Evolutionary conservation across 1,139 yeast species (phyloP), one percentile per base, ranked within the genome.

Genomic region (Hansenula anomala): DNA sequence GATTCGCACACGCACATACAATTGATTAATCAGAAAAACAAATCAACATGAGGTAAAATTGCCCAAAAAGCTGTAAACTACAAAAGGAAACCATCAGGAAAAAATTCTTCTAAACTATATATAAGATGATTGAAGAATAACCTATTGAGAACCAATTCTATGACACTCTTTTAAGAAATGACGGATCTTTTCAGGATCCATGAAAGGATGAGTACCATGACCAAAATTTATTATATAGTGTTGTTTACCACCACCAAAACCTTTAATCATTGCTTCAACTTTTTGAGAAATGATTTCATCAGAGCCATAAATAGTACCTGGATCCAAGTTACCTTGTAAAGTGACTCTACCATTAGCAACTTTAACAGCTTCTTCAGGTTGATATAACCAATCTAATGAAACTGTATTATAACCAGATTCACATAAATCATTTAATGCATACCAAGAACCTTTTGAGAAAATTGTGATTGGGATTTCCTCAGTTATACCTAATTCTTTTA

Each of bases 361-460:
- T 56, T 77, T 74, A 32, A 84, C 88, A 3, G 97, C 97, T 46
- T 85, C 88, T 39, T 71, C 78, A 20, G 98, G 98, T 50, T 76
- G 81, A 66, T 81, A 83, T 34, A 80, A 69, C 97, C 97, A 92
- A 63, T 92, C 98, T 42, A 92, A 73, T 3, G 97, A 89, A 16
- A 92, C 89, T 20, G 79, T 77, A 56, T 90, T 81, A 64, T 88
- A 94, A 9, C 94, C 95, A n/a, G 87, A 67, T 32, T 78, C 79
- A 57, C 96, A 85, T 47, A 92, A 70, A 41, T 81, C 84, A 54
- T 92, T 94, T 42, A 92, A 69, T 6, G 97, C 97, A 56, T 89
- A 92, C 97, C 97, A 92, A 0, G 98, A 95, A 36, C 96, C 96
- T 66, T 90, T 92, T 27, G 97, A 92, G 58, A 92, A 92, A 6